Conservation (phyloP, 1,284 basidiomycete genomes). For the Macrocybe sp. region DNA sequence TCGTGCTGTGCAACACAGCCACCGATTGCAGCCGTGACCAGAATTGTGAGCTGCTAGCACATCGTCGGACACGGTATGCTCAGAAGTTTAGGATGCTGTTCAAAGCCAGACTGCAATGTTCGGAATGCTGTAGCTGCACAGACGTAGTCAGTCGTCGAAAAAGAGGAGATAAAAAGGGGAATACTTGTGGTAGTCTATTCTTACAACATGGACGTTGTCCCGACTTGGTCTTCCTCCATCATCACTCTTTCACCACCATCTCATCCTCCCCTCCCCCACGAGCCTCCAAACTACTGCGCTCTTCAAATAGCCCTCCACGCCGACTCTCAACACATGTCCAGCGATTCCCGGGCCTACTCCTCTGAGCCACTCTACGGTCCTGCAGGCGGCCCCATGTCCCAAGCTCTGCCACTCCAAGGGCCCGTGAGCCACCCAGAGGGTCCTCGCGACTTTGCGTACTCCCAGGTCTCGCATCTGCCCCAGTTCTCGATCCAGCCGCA, state of each 20-base stretch:
- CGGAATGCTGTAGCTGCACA: too few relatives aligned
- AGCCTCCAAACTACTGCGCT: slow-evolving; percentile 17
- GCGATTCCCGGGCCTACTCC: slow-evolving; percentile 26
- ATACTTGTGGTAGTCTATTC: background rate
- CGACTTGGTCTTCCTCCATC: slow-evolving; percentile 21
- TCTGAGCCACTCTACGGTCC: slow-evolving; percentile 30
- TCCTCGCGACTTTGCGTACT: slow-evolving; percentile 33
- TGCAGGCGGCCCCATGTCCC: slow-evolving; percentile 32
- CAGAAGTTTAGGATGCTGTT: too few relatives aligned
- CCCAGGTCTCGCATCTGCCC: slow-evolving; percentile 24
- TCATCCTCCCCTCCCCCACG: slow-evolving; percentile 22
- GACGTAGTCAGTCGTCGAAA: slow-evolving; percentile 18
- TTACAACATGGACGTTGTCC: slow-evolving; percentile 16
- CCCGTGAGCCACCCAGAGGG: slow-evolving; percentile 40
- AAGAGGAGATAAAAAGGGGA: background rate
- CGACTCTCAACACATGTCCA: slow-evolving; percentile 22
- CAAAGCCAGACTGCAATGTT: too few relatives aligned
- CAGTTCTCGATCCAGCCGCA: slow-evolving; percentile 25
- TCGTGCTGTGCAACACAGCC: slow-evolving; percentile 30
- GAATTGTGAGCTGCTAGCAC: too few relatives aligned
- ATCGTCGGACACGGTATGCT: too few relatives aligned
- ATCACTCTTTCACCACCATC: slow-evolving; percentile 20
- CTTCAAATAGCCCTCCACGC: slow-evolving; percentile 10
- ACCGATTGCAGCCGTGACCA: slow-evolving; percentile 9
- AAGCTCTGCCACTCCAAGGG: slow-evolving; percentile 36